Base-by-base conservation (phyloP, 345 rosid species). In the Microcos paniculata region DNA sequence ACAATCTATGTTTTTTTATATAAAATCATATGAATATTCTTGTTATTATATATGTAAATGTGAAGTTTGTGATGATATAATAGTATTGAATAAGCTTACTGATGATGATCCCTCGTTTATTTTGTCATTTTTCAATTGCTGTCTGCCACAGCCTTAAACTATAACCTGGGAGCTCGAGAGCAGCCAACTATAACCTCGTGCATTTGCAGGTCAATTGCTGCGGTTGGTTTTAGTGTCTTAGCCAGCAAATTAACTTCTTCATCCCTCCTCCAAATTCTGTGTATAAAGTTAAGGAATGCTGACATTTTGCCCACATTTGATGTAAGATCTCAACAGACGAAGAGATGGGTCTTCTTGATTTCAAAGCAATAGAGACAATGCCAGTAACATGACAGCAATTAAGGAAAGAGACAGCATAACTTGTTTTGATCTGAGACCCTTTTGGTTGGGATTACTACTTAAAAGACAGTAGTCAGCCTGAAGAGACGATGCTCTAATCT, bases 291-390 rank as follows among this genome's bases (percentile, higher is more conserved):
- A 35, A 23, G 45, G 48, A 45, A 38, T 38, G 48, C 68, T 38
- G 68, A 63, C 68, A 64, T 40, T n/a, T 64, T 33, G 26, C 69
- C 69, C 69, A 40, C 49, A 64, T 64, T 64, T 19, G 70, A 64
- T 64, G 70, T 40, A 21, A 64, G 70, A 30, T 40, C 49, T 64
- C 69, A 64, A 65, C 70, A 65, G 21, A 43, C 52, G 23, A 21
- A 19, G 52, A 42, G 70, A 42, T n/a, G 10, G 7, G 0, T 23
- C 14, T 42, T 40, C 16, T 16, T 65, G 51, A 5, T 42, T 65
- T 64, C 70, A 1, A 64, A 64, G 70, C 70, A 64, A 40, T 40
- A n/a, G 70, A 21, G 70, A 63, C 43, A 7, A 19, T 62, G 67
- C 43, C 33, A 26, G 18, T 18, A 4, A 26, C 35, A 58, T 13